These are phyloP conservation scores for Jamesozyma piceae DNA, from an alignment of 805 yeast species.

Conservation along the genomic window DNA sequence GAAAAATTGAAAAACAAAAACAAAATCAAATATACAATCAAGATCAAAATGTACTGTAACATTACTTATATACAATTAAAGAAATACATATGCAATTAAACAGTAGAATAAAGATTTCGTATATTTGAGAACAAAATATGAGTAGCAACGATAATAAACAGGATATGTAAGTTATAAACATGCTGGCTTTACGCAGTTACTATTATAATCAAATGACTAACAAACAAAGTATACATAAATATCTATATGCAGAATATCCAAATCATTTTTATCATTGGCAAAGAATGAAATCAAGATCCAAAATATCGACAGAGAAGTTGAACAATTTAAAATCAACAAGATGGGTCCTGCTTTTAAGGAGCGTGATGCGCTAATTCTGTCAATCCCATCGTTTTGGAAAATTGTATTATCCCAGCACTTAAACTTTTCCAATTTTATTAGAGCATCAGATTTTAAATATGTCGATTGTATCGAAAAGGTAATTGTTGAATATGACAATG, in stretches of 20 bases:
- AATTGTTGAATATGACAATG: slow-evolving; percentile 42
- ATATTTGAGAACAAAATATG: too few relatives aligned
- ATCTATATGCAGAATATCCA: slow-evolving; percentile 10
- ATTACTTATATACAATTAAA: too few relatives aligned
- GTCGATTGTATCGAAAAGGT: slow-evolving; percentile 60
- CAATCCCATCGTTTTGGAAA: slow-evolving; percentile 79
- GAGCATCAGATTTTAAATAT: slow-evolving; percentile 67
- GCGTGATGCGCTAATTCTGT: slow-evolving; percentile 43
- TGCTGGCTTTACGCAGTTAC: too few relatives aligned
- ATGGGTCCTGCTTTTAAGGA: slow-evolving; percentile 49
- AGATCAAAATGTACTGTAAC: too few relatives aligned
- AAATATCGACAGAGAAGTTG: slow-evolving; percentile 48
- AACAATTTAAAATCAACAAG: slow-evolving; percentile 41
- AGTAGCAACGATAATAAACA: too few relatives aligned
- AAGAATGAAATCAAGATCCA: slow-evolving; percentile 51
- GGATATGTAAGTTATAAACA: neutral
- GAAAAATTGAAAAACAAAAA: too few relatives aligned
- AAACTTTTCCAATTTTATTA: slow-evolving; percentile 73
- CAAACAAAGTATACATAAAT: too few relatives aligned
- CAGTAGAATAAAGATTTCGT: too few relatives aligned
- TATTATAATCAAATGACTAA: too few relatives aligned
- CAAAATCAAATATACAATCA: too few relatives aligned
- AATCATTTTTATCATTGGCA: slow-evolving; percentile 35
- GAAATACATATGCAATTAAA: too few relatives aligned
- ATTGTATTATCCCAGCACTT: slow-evolving; percentile 74